These are phyloP conservation scores for Populus ilicifolia DNA, from an alignment of 345 rosid species.

Conservation along the genomic window DNA sequence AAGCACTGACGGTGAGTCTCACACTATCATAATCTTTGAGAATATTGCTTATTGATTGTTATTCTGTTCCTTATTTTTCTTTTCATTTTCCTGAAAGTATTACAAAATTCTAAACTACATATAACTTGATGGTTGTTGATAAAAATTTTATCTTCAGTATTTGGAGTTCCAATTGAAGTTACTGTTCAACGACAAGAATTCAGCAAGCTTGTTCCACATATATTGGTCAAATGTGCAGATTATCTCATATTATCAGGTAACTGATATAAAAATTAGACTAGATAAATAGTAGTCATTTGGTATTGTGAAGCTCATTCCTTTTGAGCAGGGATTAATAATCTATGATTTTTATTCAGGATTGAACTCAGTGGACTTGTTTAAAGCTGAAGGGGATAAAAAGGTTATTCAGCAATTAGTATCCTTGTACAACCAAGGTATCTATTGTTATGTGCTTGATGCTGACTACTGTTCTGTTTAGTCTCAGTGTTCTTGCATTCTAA, in stretches of 20 bases:
- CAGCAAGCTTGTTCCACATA: conserved; percentile 58
- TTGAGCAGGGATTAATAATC: background rate
- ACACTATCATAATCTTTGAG: conserved; percentile 1
- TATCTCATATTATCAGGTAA: conserved; percentile 80
- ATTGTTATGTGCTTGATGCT: background rate
- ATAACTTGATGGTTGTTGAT: background rate
- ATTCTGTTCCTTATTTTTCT: background rate
- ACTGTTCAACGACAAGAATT: conserved; percentile 71
- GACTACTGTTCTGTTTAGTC: conserved; percentile 3
- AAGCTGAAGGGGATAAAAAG: conserved; percentile 72
- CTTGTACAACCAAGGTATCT: conserved; percentile 67
- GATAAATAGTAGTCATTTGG: background rate
- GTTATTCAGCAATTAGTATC: conserved; percentile 75
- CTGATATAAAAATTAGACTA: conserved; percentile 1
- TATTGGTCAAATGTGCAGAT: conserved; percentile 74
- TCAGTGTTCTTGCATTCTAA: conserved; percentile 7
- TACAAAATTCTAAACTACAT: background rate
- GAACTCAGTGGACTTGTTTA: conserved; percentile 62
- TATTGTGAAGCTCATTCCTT: background rate
- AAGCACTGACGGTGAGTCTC: conserved; percentile 77
- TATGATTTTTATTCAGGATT: conserved; percentile 43
- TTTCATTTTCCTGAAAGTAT: background rate
- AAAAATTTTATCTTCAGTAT: conserved; percentile 39
- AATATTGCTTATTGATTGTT: background rate
- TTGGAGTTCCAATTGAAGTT: conserved; percentile 84